phyloP scores from a whole-genome alignment of 2,329 filamentous ascomycete genomes.

The Aureobasidium sp. region DNA sequence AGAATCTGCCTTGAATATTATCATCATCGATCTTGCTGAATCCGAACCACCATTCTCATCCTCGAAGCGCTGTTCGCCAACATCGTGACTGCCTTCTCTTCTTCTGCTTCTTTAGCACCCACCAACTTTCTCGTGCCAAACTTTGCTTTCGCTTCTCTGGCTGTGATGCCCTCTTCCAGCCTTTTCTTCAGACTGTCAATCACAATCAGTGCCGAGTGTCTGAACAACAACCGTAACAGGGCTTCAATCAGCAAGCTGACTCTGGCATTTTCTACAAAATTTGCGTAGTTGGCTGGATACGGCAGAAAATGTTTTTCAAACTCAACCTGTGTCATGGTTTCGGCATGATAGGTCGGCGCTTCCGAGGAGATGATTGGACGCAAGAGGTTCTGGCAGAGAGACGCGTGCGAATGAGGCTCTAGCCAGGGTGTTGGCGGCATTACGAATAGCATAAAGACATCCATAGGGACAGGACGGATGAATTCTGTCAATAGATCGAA shows the following conservation, averaged over 20 bases:
- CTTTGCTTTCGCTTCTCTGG: constrained; percentile 41
- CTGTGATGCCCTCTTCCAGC: constrained; percentile 47
- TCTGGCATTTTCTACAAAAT: constrained; percentile 63
- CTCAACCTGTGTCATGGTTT: constrained; percentile 42
- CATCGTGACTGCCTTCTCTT: constrained; percentile 30
- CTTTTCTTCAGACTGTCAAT: constrained; percentile 37
- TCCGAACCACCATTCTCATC: constrained; percentile 21
- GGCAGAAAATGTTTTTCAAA: constrained; percentile 58
- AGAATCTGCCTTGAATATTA: too few relatives aligned
- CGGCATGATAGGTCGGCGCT: constrained; percentile 33
- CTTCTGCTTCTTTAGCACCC: constrained; percentile 28
- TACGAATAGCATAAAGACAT: constrained; percentile 52
- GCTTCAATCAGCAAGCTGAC: constrained; percentile 63
- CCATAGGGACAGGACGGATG: constrained; percentile 52
- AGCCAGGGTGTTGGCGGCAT: constrained; percentile 38
- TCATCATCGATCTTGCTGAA: too few relatives aligned
- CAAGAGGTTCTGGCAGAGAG: constrained; percentile 49
- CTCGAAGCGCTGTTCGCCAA: constrained; percentile 31
- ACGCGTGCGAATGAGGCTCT: constrained; percentile 37
- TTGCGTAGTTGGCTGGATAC: constrained; percentile 55
- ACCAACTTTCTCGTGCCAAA: constrained; percentile 41
- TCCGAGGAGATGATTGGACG: constrained; percentile 42
- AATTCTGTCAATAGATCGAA: constrained; percentile 53
- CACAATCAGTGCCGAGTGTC: constrained; percentile 27
- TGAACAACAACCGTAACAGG: constrained; percentile 49